Evolutionary conservation across 139 green algal species (phyloP).

Genomic region (Nannochloris sp.): DNA sequence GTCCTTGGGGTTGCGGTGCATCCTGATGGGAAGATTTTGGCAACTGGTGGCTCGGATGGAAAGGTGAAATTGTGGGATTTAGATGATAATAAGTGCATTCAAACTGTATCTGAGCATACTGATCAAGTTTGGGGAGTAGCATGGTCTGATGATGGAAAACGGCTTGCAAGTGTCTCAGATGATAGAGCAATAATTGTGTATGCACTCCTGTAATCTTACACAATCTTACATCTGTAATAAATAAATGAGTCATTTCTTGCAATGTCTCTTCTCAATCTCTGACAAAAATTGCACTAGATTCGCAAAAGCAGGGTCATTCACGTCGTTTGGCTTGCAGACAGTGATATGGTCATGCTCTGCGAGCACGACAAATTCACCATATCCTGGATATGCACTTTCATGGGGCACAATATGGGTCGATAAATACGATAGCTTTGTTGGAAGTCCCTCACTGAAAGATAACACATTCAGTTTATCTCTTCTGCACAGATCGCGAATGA

Average conservation of each 20-base stretch:
- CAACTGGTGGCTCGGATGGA: constrained; percentile 59
- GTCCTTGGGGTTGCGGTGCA: constrained; percentile 69
- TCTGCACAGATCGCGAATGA: constrained; percentile 35
- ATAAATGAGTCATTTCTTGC: neutral
- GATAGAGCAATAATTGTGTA: constrained; percentile 55
- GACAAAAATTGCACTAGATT: constrained; percentile 24
- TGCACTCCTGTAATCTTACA: constrained; percentile 9
- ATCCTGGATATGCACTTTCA: constrained; percentile 58
- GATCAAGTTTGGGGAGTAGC: constrained; percentile 68
- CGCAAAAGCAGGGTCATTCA: constrained; percentile 24
- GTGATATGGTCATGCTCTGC: constrained; percentile 60
- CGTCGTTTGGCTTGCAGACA: constrained; percentile 55
- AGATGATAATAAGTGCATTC: constrained; percentile 42
- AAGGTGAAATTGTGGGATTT: constrained; percentile 86
- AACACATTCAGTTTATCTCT: constrained; percentile 33
- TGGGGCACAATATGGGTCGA: constrained; percentile 59
- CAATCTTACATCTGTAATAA: neutral
- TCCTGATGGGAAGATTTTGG: constrained; percentile 56
- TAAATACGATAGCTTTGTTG: constrained; percentile 37
- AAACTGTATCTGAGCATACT: constrained; percentile 32
- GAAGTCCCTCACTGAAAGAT: constrained; percentile 51
- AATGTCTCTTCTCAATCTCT: neutral
- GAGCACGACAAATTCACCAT: constrained; percentile 54
- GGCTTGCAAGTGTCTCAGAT: constrained; percentile 53
- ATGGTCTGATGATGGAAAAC: constrained; percentile 44